Conservation (phyloP, 345 rosid species). For the Salix viminalis region DNA sequence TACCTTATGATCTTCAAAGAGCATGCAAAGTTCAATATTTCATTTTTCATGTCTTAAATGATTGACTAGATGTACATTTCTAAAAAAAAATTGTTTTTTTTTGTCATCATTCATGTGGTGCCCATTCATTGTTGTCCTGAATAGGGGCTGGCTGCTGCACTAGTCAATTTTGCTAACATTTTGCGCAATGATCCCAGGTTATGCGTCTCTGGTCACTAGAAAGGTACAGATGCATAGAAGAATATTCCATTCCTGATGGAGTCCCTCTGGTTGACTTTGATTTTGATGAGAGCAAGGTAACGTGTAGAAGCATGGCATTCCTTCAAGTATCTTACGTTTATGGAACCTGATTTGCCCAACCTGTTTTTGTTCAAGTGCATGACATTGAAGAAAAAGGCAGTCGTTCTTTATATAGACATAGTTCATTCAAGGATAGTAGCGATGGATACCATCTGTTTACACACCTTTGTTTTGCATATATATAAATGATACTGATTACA, state of each 20-base stretch:
- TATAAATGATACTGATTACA: too few relatives aligned
- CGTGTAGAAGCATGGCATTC: background rate
- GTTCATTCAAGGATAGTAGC: too few relatives aligned
- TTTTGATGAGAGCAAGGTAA: slow-evolving; percentile 97
- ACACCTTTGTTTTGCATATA: too few relatives aligned
- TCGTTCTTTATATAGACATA: too few relatives aligned
- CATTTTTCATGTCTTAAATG: background rate
- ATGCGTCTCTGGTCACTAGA: slow-evolving; percentile 85
- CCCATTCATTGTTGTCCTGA: background rate
- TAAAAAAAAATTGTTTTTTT: background rate
- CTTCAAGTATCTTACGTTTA: background rate
- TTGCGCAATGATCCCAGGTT: slow-evolving; percentile 43
- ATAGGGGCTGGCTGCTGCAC: background rate
- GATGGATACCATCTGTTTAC: too few relatives aligned
- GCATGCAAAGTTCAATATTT: background rate
- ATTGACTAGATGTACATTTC: background rate
- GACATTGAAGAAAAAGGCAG: background rate
- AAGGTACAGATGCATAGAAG: slow-evolving; percentile 61
- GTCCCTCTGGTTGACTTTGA: slow-evolving; percentile 68
- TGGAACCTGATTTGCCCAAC: background rate
- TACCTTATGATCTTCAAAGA: too few relatives aligned
- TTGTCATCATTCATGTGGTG: background rate
- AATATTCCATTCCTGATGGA: slow-evolving; percentile 58
- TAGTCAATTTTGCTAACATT: slow-evolving; percentile 5
- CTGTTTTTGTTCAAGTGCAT: background rate